Percentiles rank a stretch among this genome's conserved stretches.
These are phyloP conservation scores for Daedaleopsis sinensis DNA, from an alignment of 768 basidiomycete species.

Conservation along the genomic window DNA sequence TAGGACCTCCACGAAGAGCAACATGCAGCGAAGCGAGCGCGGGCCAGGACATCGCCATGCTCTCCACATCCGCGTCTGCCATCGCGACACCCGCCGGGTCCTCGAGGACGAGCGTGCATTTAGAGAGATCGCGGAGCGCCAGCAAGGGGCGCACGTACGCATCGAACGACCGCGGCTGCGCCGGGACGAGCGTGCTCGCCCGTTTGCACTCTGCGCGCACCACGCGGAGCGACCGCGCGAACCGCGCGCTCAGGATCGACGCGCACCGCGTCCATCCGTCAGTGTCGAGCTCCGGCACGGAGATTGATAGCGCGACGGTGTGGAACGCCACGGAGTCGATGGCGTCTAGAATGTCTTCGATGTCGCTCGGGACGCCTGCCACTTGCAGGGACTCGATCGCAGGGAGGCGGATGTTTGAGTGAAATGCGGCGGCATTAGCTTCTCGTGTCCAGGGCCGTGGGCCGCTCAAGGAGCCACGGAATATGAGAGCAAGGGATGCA, in stretches of 20 bases:
- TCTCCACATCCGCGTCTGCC: conserved; percentile 7
- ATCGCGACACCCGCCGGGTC: conserved; percentile 3
- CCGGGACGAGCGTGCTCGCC: not conserved
- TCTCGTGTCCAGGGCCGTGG: not conserved
- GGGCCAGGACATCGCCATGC: conserved; percentile 16
- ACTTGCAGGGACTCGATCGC: conserved; percentile 5
- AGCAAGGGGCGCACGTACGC: conserved; percentile 8
- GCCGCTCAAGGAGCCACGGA: not conserved
- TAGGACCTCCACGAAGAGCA: not conserved
- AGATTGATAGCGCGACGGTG: not conserved
- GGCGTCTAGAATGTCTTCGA: conserved; percentile 8
- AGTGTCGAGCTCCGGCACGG: conserved; percentile 3
- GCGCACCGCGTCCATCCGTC: conserved; percentile 5
- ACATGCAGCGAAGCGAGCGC: not conserved
- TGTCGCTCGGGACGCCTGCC: conserved; percentile 2
- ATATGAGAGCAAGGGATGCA: conserved; percentile 4
- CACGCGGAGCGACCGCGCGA: conserved; percentile 4
- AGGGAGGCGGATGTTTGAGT: not conserved
- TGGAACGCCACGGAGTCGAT: conserved; percentile 1
- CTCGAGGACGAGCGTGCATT: conserved; percentile 1
- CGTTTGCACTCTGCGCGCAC: conserved; percentile 8
- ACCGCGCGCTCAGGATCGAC: conserved; percentile 4
- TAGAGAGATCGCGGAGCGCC: not conserved
- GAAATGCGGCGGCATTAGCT: not conserved
- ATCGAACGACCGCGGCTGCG: conserved; percentile 4